Evolutionary conservation across 108 stramenopile genomes (phyloP), one percentile per base, ranked within the genome.

Genomic region (Cylindrotheca closterium): DNA sequence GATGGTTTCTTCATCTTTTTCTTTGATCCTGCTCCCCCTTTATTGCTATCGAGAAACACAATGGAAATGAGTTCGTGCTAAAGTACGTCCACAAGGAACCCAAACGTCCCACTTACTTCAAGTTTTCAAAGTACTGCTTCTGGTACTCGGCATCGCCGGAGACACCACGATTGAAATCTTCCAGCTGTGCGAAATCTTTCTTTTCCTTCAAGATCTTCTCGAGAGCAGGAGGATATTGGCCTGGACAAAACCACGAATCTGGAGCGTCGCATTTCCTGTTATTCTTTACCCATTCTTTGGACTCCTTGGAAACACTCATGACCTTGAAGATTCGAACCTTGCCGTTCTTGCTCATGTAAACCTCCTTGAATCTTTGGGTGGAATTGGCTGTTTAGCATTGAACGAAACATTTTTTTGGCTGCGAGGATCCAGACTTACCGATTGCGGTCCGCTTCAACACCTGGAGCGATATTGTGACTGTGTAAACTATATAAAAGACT

Each of bases 321-420:
- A 98, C 80, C 80, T 91, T 89, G 88, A 80, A 99, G 75, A 98
- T 97, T 52, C 99, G 91, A 28, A 97, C 97, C 67, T 96, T 97
- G 30, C 98, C 96, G 80, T 98, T 87, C 66, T 96, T 87, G 68
- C 82, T 87, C 46, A 79, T 83, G 68, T 88, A 98, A 0, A 94
- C 96, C 74, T 97, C 95, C 59, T 86, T 82, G 82, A 89, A 79
- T 27, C 61, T 64, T 21, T 27, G 51, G 3, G 24, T 2, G n/a
- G n/a, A n/a, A n/a, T n/a, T n/a, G n/a, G n/a, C n/a, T n/a, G n/a
- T n/a, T n/a, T n/a, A n/a, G n/a, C n/a, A n/a, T n/a, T n/a, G n/a
- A n/a, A n/a, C n/a, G n/a, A n/a, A n/a, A n/a, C n/a, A n/a, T n/a
- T n/a, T n/a, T n/a, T n/a, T n/a, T n/a, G n/a, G n/a, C n/a, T n/a